Evolutionary conservation across 2,329 filamentous ascomycete genomes (phyloP), one percentile per base, ranked within the genome.

Genomic region (Tolypocladium pustulatum): DNA sequence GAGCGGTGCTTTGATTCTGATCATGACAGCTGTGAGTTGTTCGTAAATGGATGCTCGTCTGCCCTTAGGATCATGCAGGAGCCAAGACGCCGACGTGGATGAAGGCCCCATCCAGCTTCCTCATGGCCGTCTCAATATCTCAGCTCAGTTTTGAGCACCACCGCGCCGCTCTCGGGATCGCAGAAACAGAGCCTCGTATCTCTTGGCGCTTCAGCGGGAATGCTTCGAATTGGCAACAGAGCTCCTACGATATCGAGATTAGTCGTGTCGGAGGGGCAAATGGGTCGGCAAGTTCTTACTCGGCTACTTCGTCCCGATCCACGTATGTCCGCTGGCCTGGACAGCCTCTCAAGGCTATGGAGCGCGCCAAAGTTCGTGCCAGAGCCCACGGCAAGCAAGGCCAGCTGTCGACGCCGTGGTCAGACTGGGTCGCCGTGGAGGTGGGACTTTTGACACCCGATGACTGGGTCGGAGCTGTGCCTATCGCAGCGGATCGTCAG

Each of bases 151-250:
- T 78, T 57, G 75, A 78, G 62, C 75, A 78, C 55, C 74, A 78
- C 40, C 69, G 68, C 1, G 58, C 64, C 4, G 69, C 73, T 22
- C 62, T 80, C 3, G 78, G 78, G 7, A 78, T 80, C 34, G 74
- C 69, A 2, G 76, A 79, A 57, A 63, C 68, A 0, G 57, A 67
- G 12, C 78, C 78, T 10, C 70, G 78, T 0, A 73, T 81, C 51
- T 78, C 77, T 1, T 81, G 78, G 77, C 64, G 71, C 5, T 78
- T 79, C 53, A 68, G 68, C 4, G 73, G 74, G 2, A 65, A 69
- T 8, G 70, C 67, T 9, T 52, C 66, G 0, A 65, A 76, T 60
- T 80, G 76, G 76, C 68, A 69, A 5, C 78, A 80, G 61, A 68
- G 64, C 7, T 65, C 70, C 9, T 80, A 80, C 51, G 75, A 76